These are phyloP conservation scores for Gastrolobium bilobum DNA, from an alignment of 306 rosid species.

Conservation along the genomic window DNA sequence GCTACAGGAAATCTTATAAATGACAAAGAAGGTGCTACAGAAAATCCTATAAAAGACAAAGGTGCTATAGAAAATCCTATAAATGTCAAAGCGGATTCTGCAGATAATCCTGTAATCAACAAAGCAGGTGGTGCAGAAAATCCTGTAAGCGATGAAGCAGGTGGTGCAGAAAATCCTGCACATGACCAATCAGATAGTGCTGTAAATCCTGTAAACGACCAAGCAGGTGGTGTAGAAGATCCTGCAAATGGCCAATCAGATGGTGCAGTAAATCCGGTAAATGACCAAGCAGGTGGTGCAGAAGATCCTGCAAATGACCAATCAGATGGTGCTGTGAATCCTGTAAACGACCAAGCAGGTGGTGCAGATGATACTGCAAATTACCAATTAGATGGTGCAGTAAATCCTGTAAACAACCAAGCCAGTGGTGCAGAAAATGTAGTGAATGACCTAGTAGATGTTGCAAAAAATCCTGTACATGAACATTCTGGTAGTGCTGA, in stretches of 20 bases:
- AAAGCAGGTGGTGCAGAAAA: conserved; percentile 51
- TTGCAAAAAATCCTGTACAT: background rate
- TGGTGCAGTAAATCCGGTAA: conserved; percentile 34
- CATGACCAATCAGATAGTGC: conserved; percentile 40
- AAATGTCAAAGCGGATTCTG: background rate
- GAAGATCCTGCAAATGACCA: background rate
- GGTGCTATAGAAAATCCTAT: conserved; percentile 16
- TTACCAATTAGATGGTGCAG: background rate
- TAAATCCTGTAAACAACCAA: conserved; percentile 38
- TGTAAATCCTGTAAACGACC: background rate
- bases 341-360: conserved; percentile 43
- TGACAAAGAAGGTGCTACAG: conserved; percentile 44
- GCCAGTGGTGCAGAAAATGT: conserved; percentile 46
- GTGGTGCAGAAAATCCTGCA: background rate
- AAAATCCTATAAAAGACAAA: background rate
- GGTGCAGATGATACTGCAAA: background rate
- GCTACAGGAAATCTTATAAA: conserved; percentile 44
- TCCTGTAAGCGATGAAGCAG: background rate
- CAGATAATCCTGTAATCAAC: conserved; percentile 39
- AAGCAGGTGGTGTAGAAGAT: conserved; percentile 21
- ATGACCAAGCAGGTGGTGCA: conserved; percentile 44
- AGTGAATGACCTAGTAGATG: conserved; percentile 38
- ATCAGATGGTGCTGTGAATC: conserved; percentile 47
- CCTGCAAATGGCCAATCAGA: background rate
- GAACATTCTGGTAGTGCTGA: conserved; percentile 18